Percentiles rank a stretch among this genome's conserved stretches.
These are phyloP conservation scores for Colletotrichum eremochloae DNA, from an alignment of 2,329 filamentous ascomycete species.

Conservation along the genomic window DNA sequence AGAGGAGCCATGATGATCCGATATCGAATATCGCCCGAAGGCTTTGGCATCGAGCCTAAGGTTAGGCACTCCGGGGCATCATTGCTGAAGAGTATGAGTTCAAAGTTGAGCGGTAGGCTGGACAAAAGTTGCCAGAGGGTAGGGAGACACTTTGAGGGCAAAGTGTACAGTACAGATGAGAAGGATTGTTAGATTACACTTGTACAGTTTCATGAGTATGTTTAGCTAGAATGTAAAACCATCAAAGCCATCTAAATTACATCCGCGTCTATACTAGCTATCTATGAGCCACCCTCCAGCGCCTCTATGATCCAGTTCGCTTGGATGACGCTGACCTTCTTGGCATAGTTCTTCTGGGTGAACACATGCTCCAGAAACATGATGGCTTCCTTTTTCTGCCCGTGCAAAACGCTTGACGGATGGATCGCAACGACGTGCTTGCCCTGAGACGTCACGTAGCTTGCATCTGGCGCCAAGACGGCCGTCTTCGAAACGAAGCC, in stretches of 20 bases:
- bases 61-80: not conserved
- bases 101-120: not conserved
- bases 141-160: not conserved
- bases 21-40: not conserved
- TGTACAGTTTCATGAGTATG: conserved; percentile 1
- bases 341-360: conserved; percentile 75
- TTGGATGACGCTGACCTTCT: conserved; percentile 74
- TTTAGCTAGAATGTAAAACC: conserved; percentile 14
- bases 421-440: conserved; percentile 74
- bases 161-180: conserved; percentile 8
- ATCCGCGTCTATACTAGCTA: not conserved
- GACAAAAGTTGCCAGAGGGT: not conserved
- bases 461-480: conserved; percentile 69
- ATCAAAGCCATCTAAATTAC: not conserved
- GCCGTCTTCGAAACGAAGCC: conserved; percentile 74
- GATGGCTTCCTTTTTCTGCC: conserved; percentile 74
- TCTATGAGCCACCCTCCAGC: conserved; percentile 48
- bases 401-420: conserved; percentile 72
- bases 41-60: not conserved
- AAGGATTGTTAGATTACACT: conserved; percentile 4
- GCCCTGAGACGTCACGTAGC: conserved; percentile 71
- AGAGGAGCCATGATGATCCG: conserved; percentile 45
- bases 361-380: conserved; percentile 78
- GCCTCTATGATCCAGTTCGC: conserved; percentile 70
- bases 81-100: not conserved